Evolutionary conservation across 257 asterid species (phyloP), one percentile per base, ranked within the genome.

Genomic region (Forsythia suspensa): DNA sequence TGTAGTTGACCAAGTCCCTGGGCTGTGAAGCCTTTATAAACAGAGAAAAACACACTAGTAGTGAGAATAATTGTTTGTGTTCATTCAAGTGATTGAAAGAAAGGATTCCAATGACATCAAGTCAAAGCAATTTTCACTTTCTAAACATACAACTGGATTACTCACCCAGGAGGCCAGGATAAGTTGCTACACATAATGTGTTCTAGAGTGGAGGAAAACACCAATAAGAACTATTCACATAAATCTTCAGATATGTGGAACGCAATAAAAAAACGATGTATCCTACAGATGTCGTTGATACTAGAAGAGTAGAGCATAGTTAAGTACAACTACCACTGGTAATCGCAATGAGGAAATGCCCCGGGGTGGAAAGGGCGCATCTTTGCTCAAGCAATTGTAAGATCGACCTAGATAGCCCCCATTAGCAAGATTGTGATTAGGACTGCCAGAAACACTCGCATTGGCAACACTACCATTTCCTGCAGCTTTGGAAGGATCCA

Each of bases 301-400:
- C 61, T 61, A 13, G 81, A 65, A 80, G 76, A 74, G n/a, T 43
- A 77, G 36, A 84, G 86, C 80, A 66, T 72, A 83, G 85, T 76
- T 21, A 77, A 87, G 95, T 88, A 89, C 90, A 91, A 89, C 84
- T 96, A 96, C 99, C 99, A 92, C 96, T 75, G 99, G 98, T 76
- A 96, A 85, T 71, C 90, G 97, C 69, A 96, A 87, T 5, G 92
- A 87, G 75, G 96, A 83, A 79, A 91, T 85, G 88, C 96, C 95
- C 69, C 92, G 92, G 6, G 92, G 82, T 36, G 97, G 90, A 86
- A 93, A 78, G 8, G 95, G 82, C 68, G 81, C 39, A 80, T 94
- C 94, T 78, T 85, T 87, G 93, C 89, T 78, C 88, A 89, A 85
- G 74, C 80, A 74, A 77, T 86, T 84, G 87, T 65, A 88, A 76